Percentiles rank a stretch among this genome's conserved stretches.
Evolutionary conservation across 345 rosid genomes (phyloP).

Genomic region (Acer yangbiense): DNA sequence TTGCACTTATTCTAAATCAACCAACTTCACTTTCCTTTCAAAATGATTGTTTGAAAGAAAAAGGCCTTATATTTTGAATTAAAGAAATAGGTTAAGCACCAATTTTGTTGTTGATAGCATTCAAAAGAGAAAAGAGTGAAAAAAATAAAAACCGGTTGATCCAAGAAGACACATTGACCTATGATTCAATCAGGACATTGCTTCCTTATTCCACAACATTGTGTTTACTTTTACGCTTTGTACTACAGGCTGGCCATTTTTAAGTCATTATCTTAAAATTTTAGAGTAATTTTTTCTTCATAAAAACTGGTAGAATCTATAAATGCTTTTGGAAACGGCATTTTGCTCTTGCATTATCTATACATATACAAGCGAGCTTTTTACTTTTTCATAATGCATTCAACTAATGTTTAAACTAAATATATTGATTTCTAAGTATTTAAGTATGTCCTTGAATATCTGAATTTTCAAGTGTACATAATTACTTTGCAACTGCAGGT

Average conservation of each 20-base stretch:
- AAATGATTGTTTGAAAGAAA: background rate
- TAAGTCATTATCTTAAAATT: background rate
- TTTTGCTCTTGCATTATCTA: background rate
- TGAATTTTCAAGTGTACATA: slow-evolving; percentile 5
- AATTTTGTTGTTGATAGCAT: background rate
- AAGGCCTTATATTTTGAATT: background rate
- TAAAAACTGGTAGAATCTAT: background rate
- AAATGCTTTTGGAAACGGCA: background rate
- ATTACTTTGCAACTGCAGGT: slow-evolving; percentile 46
- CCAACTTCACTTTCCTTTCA: background rate
- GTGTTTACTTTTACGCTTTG: background rate
- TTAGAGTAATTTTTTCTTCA: background rate
- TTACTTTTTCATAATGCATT: background rate
- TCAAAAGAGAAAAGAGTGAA: background rate
- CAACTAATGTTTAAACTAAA: background rate
- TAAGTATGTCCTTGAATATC: background rate
- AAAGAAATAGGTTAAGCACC: background rate
- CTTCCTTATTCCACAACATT: background rate
- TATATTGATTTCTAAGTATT: background rate
- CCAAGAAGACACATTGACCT: background rate
- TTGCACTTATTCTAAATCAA: background rate
- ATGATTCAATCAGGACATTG: background rate
- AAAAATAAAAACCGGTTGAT: background rate
- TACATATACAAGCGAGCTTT: background rate
- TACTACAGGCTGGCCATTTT: background rate